A percentile compares a stretch with the other conserved stretches of the same genome.
Conservation (phyloP, 108 stramenopile species). For the Pseudonitzschia delicatissima region DNA sequence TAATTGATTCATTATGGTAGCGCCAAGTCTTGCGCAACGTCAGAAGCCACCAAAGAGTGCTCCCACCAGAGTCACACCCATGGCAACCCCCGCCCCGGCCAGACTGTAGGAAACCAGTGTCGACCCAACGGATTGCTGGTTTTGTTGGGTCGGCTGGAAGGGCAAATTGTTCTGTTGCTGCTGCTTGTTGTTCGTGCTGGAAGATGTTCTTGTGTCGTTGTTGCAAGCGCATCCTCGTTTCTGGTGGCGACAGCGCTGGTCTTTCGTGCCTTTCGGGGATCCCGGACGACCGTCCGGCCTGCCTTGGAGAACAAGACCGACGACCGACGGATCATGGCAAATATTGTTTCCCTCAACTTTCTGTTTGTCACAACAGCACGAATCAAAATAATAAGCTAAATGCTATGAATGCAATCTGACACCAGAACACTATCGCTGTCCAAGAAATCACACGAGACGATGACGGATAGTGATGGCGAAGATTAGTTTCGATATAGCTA, state of each 20-base stretch:
- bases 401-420: no score
- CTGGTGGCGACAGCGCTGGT: conserved; percentile 1
- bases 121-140: conserved; percentile 58
- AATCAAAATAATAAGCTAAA: no score
- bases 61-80: conserved; percentile 71
- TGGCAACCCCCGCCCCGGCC: conserved; percentile 71
- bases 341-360: no score
- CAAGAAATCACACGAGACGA: no score
- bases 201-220: conserved; percentile 24
- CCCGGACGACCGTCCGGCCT: conserved; percentile 51
- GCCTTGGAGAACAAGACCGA: background rate
- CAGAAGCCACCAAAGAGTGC: conserved; percentile 60
- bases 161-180: conserved; percentile 12
- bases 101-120: conserved; percentile 64
- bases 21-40: no score
- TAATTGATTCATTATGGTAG: no score
- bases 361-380: no score
- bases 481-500: no score
- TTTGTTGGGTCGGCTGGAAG: conserved; percentile 48
- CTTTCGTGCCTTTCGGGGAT: conserved; percentile 44
- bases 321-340: background rate
- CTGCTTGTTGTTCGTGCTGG: conserved; percentile 13
- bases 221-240: no score
- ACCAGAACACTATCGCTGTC: no score
- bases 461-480: no score